Evolutionary conservation across 164 flowering plant species (phyloP), one percentile per base, ranked within the genome.

Genomic region (Chimonanthus salicifolius): DNA sequence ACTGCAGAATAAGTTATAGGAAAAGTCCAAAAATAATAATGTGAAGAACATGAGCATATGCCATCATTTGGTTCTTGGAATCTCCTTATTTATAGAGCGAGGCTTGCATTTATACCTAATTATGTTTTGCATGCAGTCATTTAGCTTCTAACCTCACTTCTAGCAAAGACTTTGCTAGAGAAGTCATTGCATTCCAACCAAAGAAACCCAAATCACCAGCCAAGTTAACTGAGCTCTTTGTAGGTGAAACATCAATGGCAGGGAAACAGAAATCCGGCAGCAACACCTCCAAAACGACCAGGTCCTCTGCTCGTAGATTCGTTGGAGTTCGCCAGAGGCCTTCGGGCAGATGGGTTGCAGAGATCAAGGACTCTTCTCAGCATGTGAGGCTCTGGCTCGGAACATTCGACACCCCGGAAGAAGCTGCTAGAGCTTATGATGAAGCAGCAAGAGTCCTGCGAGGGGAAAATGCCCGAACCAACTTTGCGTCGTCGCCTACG

Each of bases 281-380:
- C n/a, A 60, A 72, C 47, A 66, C 58, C 13, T 58, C 67, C 11
- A 58, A 77, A 72, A 58, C 77, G 72, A 68, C 76, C 46, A 83
- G 74, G 68, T 48, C 81, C 6, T 15, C 70, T 1, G 11, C 20
- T 44, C 86, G 89, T 2, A 80, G 88, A 75, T 89, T 83, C 51
- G 86, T 90, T 0, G 92, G 95, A 18, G 95, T 90, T 7, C 69
- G 92, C 65, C 90, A 89, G 69, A 76, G 95, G 81, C 95, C 91
- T 0, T 90, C 95, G 0, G 95, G 92, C 4, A 77, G 95, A 78
- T 90, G 95, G 94, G 95, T 88, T 6, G 95, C 95, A 0, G 95
- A 90, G 78, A 89, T 90, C 78, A 90, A 90, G 74, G 95, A 90
- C 80, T 89, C 95, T 0, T 87, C 91, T 13, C 92, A 88, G 71